These are phyloP conservation scores for Penicillium sp. DNA, from an alignment of 2,329 filamentous ascomycete genomes.

Conservation along the genomic window DNA sequence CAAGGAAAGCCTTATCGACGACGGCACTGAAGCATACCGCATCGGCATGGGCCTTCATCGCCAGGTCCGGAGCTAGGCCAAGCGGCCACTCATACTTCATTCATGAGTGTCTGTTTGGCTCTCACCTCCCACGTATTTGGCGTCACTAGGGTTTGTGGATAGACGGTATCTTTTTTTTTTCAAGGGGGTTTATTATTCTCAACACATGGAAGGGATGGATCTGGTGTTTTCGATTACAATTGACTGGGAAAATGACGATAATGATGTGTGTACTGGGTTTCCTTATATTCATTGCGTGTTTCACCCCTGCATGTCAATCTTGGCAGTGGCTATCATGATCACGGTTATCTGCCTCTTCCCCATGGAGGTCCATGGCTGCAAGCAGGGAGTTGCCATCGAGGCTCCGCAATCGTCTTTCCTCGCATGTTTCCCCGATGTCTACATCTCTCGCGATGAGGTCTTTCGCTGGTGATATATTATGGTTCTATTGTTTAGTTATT, in stretches of 20 bases:
- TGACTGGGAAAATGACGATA: constrained; percentile 25
- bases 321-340: constrained; percentile 5
- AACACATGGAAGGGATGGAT: constrained; percentile 18
- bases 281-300: constrained; percentile 9
- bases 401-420: neutral
- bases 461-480: constrained; percentile 16
- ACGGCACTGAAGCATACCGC: constrained; percentile 65
- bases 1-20: constrained; percentile 63
- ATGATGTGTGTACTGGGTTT: constrained; percentile 23
- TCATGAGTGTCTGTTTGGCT: neutral
- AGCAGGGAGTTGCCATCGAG: neutral
- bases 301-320: neutral
- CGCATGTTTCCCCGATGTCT: constrained; percentile 6
- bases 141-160: constrained; percentile 25
- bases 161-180: constrained; percentile 18
- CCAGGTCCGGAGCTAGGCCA: constrained; percentile 21
- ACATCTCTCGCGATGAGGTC: constrained; percentile 14
- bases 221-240: constrained; percentile 19
- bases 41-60: constrained; percentile 52
- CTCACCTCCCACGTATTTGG: constrained; percentile 14
- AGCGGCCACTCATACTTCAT: neutral
- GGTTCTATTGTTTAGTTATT: constrained; percentile 24
- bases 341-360: neutral
- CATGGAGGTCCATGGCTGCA: neutral
- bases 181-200: constrained; percentile 23